Evolutionary conservation across 2,329 filamentous ascomycete species (phyloP).

Genomic region (Grosmannia huntii): DNA sequence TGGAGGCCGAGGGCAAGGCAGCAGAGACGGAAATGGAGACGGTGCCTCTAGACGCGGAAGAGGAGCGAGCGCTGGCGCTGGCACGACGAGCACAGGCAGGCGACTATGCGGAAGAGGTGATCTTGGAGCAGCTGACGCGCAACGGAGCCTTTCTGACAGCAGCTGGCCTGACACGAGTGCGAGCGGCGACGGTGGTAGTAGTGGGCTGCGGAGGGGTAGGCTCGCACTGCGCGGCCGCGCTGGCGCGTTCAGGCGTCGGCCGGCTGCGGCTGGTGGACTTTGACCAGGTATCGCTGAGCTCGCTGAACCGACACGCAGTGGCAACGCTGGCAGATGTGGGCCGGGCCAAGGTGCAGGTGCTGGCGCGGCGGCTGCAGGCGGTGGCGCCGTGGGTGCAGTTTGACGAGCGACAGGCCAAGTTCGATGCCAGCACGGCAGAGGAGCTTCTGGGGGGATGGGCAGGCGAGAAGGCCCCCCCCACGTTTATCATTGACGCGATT

Average conservation of each 20-base stretch:
- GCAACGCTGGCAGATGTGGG: conserved; percentile 91
- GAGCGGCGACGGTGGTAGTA: conserved; percentile 71
- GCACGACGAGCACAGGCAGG: conserved; percentile 48
- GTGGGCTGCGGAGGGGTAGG: conserved; percentile 93
- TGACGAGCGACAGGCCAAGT: conserved; percentile 76
- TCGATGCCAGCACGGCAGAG: conserved; percentile 53
- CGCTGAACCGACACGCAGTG: conserved; percentile 88
- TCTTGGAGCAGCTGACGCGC: conserved; percentile 85
- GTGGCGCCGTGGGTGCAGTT: conserved; percentile 87
- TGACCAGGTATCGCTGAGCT: conserved; percentile 91
- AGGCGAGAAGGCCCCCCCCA: conserved; percentile 32
- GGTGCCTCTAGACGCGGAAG: conserved; percentile 41
- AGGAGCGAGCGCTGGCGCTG: conserved; percentile 44
- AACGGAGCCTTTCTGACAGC: conserved; percentile 85
- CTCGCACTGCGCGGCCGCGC: conserved; percentile 75
- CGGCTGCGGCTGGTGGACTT: conserved; percentile 86
- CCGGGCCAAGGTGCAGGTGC: conserved; percentile 77
- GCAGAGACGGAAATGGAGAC: conserved; percentile 8
- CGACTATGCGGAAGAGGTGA: conserved; percentile 64
- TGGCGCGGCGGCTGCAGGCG: conserved; percentile 67
- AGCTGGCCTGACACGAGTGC: conserved; percentile 66
- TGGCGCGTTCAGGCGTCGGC: conserved; percentile 82
- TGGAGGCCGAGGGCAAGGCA: conserved; percentile 12
- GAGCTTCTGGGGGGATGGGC: conserved; percentile 55
- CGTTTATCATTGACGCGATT: conserved; percentile 93